Evolutionary conservation across 2,329 filamentous ascomycete genomes (phyloP).

Genomic region (Pyrenochaeta sp.): DNA sequence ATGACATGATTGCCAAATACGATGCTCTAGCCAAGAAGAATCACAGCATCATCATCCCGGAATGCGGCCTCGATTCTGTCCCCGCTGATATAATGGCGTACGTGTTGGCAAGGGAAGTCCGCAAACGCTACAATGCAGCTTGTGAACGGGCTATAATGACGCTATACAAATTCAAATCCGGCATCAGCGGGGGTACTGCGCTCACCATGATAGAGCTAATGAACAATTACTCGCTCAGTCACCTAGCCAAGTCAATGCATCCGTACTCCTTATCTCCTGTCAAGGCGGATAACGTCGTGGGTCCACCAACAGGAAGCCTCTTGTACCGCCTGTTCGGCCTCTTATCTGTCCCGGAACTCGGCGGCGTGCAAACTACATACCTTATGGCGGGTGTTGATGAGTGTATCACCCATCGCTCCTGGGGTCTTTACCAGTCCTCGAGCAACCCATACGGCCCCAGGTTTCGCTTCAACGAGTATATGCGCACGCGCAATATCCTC

Average conservation of each 20-base stretch:
- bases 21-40: slow-evolving; percentile 66
- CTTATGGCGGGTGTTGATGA: slow-evolving; percentile 62
- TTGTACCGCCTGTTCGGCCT: slow-evolving; percentile 60
- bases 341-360: slow-evolving; percentile 63
- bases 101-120: slow-evolving; percentile 62
- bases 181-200: slow-evolving; percentile 66
- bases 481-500: slow-evolving; percentile 60
- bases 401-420: slow-evolving; percentile 67
- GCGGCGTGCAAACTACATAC: slow-evolving; percentile 66
- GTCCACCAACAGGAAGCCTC: slow-evolving; percentile 45
- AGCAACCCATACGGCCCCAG: slow-evolving; percentile 61
- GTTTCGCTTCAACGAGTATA: slow-evolving; percentile 67
- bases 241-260: slow-evolving; percentile 58
- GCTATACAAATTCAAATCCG: slow-evolving; percentile 61
- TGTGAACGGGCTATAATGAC: slow-evolving; percentile 62
- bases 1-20: slow-evolving; percentile 69
- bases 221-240: slow-evolving; percentile 56
- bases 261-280: slow-evolving; percentile 63
- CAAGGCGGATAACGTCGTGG: slow-evolving; percentile 48
- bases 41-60: slow-evolving; percentile 68
- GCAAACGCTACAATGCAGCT: slow-evolving; percentile 59
- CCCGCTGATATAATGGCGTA: slow-evolving; percentile 67
- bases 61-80: slow-evolving; percentile 68
- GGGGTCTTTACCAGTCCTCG: slow-evolving; percentile 59
- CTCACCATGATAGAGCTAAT: slow-evolving; percentile 70